Evolutionary conservation across 768 basidiomycete species (phyloP).

Genomic region (Crepidotus variabilis): DNA sequence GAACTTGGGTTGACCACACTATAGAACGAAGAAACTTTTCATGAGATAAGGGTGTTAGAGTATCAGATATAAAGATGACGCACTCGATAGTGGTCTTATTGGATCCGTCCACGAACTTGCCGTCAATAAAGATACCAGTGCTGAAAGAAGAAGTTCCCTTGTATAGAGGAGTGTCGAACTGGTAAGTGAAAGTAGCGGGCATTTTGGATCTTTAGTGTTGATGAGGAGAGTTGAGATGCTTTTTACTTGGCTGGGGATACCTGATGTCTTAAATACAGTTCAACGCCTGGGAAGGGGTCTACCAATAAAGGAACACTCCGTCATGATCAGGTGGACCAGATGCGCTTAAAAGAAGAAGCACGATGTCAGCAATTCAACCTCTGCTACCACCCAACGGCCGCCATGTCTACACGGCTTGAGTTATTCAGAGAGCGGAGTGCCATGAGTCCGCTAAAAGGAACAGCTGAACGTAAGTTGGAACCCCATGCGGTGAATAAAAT

Average conservation of each 20-base stretch:
- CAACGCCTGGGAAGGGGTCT: not conserved
- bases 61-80: conserved; percentile 19
- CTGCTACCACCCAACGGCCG: no score
- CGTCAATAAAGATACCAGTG: conserved; percentile 74
- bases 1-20: conserved; percentile 59
- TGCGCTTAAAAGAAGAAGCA: no score
- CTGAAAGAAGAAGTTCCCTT: conserved; percentile 54
- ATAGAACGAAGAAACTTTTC: no score
- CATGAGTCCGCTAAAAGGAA: no score
- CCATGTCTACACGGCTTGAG: no score
- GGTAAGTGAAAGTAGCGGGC: conserved; percentile 37
- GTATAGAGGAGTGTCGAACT: conserved; percentile 51
- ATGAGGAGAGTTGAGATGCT: not conserved
- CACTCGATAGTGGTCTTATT: conserved; percentile 66
- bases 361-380: no score
- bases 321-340: no score
- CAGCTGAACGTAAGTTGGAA: no score
- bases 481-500: no score
- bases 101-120: conserved; percentile 58
- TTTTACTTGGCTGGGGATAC: not conserved
- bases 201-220: conserved; percentile 15
- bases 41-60: conserved; percentile 21
- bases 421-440: no score
- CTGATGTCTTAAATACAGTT: not conserved
- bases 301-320: not conserved